Base-by-base conservation (phyloP, 129 eudicot genomes). In the Arctium minus region DNA sequence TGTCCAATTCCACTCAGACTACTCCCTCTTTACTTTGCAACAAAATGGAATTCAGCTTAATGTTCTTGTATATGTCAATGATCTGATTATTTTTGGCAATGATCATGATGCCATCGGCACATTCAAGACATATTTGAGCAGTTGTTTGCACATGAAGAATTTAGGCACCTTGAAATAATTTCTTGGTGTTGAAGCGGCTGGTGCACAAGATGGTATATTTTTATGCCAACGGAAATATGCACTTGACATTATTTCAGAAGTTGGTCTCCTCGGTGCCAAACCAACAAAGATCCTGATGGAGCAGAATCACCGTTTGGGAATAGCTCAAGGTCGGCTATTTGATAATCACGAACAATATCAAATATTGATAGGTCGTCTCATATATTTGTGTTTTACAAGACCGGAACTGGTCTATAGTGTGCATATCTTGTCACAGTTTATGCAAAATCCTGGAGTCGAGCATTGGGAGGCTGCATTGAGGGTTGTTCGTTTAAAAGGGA, bases 291-390 rank as follows among this genome's bases (percentile, higher is more conserved):
- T 70, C 30, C 85, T 74, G 0, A 48, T 80, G 0, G 78, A 76
- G 15, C 64, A 62, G 15, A 73, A 79, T 64, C 81, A 72, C 18
- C 15, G 5, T 3, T 27, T 80, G 27, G 70, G 17, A 9, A 27
- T 22, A 7, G 70, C 67, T 11, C 13, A 64, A 8, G 75, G 75
- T 3, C 46, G 42, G 5, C 35, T 56, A 15, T 17, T 79, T 5
- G 10, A 53, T 2, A 69, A 79, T 60, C 70, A 76, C 1, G 73
- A 72, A n/a, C 67, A 50, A 18, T 79, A 79, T 35, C 53, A 73
- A 18, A 68, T 83, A n/a, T 50, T 78, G 11, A 65, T 84, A 5
- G 87, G 83, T 7, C 75, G 83, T 3, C 84, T 79, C 8, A 62
- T 72, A 8, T 72, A 73, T 22, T 3, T 72, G 9, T 44, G 70